Percentiles rank a stretch among this genome's conserved stretches.
Evolutionary conservation across 192 early-diverging fungal species (phyloP).

Genomic region (Lobosporangium transversale): DNA sequence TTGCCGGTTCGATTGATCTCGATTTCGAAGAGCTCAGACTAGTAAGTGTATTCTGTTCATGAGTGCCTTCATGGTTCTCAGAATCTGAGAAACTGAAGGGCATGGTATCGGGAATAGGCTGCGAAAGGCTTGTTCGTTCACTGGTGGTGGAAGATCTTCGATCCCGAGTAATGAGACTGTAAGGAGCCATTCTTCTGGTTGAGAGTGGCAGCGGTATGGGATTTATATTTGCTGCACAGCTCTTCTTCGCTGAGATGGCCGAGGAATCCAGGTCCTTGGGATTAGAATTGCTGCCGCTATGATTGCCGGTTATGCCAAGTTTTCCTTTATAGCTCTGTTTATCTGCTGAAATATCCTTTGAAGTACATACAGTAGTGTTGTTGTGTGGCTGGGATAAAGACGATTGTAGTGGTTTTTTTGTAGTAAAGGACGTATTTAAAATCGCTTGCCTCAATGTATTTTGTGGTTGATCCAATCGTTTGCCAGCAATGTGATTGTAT

Average conservation of each 20-base stretch:
- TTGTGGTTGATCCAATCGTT: conserved; percentile 7
- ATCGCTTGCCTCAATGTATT: conserved; percentile 10
- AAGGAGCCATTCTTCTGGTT: not conserved
- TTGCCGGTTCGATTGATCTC: not conserved
- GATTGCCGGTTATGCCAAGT: no score
- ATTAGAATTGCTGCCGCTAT: not conserved
- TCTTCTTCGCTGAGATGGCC: not conserved
- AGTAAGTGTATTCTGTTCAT: not conserved
- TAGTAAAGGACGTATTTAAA: not conserved
- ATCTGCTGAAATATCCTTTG: not conserved
- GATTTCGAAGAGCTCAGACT: not conserved
- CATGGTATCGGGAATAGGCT: not conserved
- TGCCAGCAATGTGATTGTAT: not conserved
- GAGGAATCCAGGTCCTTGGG: not conserved
- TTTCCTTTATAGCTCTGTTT: not conserved
- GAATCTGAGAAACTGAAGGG: not conserved
- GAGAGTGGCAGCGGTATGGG: conserved; percentile 12
- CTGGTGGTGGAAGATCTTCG: not conserved
- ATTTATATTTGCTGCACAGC: conserved; percentile 25
- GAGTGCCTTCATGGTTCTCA: not conserved
- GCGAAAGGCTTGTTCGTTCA: not conserved
- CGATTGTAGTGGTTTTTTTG: not conserved
- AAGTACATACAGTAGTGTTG: not conserved
- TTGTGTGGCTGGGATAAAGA: not conserved
- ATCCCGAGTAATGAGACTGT: not conserved